phyloP scores from a whole-genome alignment of 2,329 filamentous ascomycete genomes.

The Seiridium cupressi region DNA sequence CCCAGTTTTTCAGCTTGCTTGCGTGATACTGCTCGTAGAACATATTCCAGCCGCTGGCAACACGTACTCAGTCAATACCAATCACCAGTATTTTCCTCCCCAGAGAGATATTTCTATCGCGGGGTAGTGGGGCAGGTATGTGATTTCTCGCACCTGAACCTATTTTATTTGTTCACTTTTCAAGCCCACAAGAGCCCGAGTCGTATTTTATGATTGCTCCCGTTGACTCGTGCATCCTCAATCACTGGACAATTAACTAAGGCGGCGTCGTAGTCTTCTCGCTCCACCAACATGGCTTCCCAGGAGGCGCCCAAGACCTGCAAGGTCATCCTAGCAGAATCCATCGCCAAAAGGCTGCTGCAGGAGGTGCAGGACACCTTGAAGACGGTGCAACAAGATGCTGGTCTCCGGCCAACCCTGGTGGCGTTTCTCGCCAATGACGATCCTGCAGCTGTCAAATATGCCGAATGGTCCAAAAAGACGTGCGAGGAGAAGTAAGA shows the following conservation, averaged over 20 bases:
- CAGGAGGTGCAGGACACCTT: conserved; percentile 76
- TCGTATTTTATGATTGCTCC: background rate
- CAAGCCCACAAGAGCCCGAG: background rate
- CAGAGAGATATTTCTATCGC: background rate
- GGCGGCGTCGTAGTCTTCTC: background rate
- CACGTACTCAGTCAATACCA: background rate
- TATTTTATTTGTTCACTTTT: background rate
- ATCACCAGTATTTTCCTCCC: background rate
- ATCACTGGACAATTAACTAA: background rate
- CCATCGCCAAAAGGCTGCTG: conserved; percentile 80
- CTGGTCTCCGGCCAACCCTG: conserved; percentile 64
- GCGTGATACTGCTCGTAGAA: background rate
- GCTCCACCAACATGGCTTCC: conserved; percentile 30
- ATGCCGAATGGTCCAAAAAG: conserved; percentile 96
- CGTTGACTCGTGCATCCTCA: background rate
- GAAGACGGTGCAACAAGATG: conserved; percentile 62
- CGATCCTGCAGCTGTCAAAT: conserved; percentile 87
- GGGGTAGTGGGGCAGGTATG: conserved; percentile 14
- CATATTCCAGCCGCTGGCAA: background rate
- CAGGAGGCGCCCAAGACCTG: conserved; percentile 63
- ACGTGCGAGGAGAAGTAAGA: conserved; percentile 93
- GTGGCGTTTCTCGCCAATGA: conserved; percentile 90
- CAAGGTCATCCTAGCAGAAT: conserved; percentile 89
- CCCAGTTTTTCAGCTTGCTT: conserved; percentile 1
- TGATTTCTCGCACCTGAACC: background rate